These are phyloP conservation scores for Aspergillus candidus DNA, from an alignment of 2,329 filamentous ascomycete genomes.

Conservation along the genomic window DNA sequence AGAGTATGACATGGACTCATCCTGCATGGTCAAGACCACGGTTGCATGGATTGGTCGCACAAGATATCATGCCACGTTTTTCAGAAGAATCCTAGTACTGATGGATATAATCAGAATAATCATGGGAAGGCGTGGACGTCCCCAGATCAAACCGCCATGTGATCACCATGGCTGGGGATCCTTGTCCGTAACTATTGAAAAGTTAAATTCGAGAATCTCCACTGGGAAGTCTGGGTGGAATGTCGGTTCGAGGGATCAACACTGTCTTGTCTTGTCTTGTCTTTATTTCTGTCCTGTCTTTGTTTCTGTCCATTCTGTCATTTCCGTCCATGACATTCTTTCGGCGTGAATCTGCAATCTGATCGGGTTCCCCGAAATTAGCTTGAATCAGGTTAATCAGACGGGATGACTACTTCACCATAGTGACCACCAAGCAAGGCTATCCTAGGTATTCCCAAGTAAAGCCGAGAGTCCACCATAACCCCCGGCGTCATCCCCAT, in stretches of 20 bases:
- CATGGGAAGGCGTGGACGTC: background rate
- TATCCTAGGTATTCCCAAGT: too few relatives aligned
- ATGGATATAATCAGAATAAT: too few relatives aligned
- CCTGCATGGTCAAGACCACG: too few relatives aligned
- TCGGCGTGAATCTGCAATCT: too few relatives aligned
- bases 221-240: background rate
- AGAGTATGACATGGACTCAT: too few relatives aligned
- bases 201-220: background rate
- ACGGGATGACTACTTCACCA: too few relatives aligned
- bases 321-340: too few relatives aligned
- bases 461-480: background rate
- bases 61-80: conserved; percentile 1
- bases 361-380: too few relatives aligned
- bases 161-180: background rate
- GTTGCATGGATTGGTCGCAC: background rate
- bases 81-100: background rate
- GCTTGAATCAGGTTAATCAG: background rate
- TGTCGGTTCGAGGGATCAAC: background rate
- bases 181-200: background rate
- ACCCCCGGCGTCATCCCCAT: background rate
- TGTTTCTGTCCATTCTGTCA: too few relatives aligned
- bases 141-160: background rate
- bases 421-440: too few relatives aligned
- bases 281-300: too few relatives aligned
- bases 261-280: background rate